Evolutionary conservation across 1,139 yeast species (phyloP), one percentile per base, ranked within the genome.

Genomic region (Pichia sp.): DNA sequence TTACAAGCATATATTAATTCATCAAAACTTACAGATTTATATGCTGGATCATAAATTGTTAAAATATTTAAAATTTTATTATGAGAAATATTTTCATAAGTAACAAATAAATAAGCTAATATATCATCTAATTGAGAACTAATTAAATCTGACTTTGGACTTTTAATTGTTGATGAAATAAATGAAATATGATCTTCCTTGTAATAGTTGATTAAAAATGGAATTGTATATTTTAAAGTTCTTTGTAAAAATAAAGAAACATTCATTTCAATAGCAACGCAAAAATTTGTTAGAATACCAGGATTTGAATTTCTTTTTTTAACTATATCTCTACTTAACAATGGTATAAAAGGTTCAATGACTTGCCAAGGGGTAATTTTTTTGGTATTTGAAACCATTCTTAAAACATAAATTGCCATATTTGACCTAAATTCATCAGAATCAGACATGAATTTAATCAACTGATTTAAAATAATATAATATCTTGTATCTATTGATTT

Each of bases 261-360:
- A 1, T 85, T 70, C 37, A 87, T 74, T 1, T 80, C 84, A 30
- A 87, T 68, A 6, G 87, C 67, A 35, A 78, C 80, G 6, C 90
- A 74, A 16, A 92, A 68, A 49, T 76, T 73, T 24, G 69, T 69
- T 32, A 86, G 69, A 45, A 85, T 67, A n/a, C 70, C 66, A 0
- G 80, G 77, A 42, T 76, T 77, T 5, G 67, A 62, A 4, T 63
- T 63, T 37, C 74, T 57, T 42, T 71, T 69, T 50, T 78, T 78
- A 2, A 87, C 80, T 16, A 87, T 70, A 40, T 76, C 72, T 43
- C 80, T 75, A 35, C 92, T 76, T n/a, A 89, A 69, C 41, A 84
- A 74, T 1, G 94, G 86, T 58, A 92, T 72, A 52, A 79, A 85
- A 0, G 96, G 96, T 4, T 87, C 76, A 31, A 89, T 66, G 20